These are phyloP conservation scores for Ulmus americana DNA, from an alignment of 331 rosid species.

Conservation along the genomic window DNA sequence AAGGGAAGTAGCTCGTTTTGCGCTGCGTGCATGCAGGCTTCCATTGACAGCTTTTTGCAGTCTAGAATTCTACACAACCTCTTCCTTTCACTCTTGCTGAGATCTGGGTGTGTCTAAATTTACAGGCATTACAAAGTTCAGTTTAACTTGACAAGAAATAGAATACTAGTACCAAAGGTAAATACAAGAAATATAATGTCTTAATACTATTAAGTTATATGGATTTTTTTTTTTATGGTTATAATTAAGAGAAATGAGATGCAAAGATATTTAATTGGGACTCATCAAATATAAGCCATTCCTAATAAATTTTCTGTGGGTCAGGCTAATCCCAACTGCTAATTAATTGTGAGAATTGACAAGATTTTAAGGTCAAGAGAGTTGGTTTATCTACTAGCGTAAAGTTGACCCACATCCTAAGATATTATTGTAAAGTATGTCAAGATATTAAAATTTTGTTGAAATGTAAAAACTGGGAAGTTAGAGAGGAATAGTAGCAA, in stretches of 20 bases:
- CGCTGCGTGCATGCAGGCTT: constrained; percentile 97
- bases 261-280: constrained; percentile 23
- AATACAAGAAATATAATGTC: no score
- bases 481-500: neutral
- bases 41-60: constrained; percentile 92
- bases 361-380: constrained; percentile 76
- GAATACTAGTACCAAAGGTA: no score
- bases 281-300: constrained; percentile 24
- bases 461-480: neutral
- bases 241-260: neutral
- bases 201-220: no score
- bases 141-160: neutral
- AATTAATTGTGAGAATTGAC: constrained; percentile 44
- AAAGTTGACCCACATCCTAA: constrained; percentile 45
- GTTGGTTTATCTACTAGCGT: constrained; percentile 65
- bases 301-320: constrained; percentile 46
- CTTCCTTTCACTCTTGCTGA: constrained; percentile 88
- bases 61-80: constrained; percentile 74
- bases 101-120: constrained; percentile 84
- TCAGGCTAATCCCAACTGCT: constrained; percentile 47
- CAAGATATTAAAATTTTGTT: constrained; percentile 3
- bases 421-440: constrained; percentile 38
- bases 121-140: constrained; percentile 4
- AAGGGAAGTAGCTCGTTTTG: constrained; percentile 91
- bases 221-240: neutral